phyloP scores from a whole-genome alignment of 2,329 filamentous ascomycete genomes.

The Fusarium sororula region DNA sequence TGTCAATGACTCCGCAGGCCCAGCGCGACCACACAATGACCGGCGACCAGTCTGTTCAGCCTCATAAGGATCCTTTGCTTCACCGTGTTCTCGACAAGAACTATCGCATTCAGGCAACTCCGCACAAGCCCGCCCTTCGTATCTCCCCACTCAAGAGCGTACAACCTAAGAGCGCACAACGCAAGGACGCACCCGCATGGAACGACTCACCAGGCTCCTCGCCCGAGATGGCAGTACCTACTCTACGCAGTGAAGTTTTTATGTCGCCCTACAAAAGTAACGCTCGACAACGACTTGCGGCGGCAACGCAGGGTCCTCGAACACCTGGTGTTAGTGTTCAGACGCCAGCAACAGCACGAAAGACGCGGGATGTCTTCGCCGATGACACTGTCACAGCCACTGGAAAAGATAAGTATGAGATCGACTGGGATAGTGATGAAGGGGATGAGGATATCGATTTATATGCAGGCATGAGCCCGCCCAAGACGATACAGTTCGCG shows the following conservation, averaged over 20 bases:
- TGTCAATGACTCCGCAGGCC: constrained; percentile 70
- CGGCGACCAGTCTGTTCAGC: constrained; percentile 48
- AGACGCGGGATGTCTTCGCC: constrained; percentile 61
- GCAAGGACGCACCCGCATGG: constrained; percentile 55
- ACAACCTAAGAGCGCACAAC: constrained; percentile 47
- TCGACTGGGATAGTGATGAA: constrained; percentile 79
- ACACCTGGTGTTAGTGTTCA: constrained; percentile 88
- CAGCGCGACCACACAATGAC: constrained; percentile 47
- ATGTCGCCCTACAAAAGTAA: constrained; percentile 72
- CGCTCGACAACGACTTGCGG: constrained; percentile 53
- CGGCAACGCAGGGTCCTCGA: constrained; percentile 61
- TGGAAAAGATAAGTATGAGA: constrained; percentile 60
- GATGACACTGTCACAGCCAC: constrained; percentile 33
- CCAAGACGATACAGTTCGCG: constrained; percentile 91
- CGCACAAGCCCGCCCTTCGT: constrained; percentile 66
- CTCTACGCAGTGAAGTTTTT: constrained; percentile 86
- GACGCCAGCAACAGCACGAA: constrained; percentile 68
- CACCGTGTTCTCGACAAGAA: constrained; percentile 96
- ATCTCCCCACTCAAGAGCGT: constrained; percentile 57
- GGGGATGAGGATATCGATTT: constrained; percentile 70
- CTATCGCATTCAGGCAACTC: constrained; percentile 92
- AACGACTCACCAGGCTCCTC: constrained; percentile 73
- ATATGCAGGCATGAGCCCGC: constrained; percentile 82
- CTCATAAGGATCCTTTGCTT: constrained; percentile 77
- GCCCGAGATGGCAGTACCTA: constrained; percentile 81